phyloP scores from a whole-genome alignment of 1,284 basidiomycete species.

The Coniferiporia weirii region DNA sequence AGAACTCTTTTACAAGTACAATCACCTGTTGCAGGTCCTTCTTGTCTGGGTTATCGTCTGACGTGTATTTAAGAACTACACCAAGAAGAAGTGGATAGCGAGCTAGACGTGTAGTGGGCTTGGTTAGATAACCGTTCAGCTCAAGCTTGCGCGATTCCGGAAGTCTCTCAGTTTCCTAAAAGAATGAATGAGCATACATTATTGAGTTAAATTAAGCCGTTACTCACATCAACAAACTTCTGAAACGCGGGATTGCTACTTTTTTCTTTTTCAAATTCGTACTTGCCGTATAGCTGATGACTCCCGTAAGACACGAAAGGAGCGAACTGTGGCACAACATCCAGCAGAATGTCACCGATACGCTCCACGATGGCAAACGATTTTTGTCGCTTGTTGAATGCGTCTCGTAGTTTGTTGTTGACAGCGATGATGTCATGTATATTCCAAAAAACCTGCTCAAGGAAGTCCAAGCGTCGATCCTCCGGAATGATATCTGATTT shows the following conservation, averaged over 20 bases:
- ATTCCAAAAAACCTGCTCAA: slow-evolving; percentile 98
- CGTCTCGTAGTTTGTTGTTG: slow-evolving; percentile 85
- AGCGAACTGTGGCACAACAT: slow-evolving; percentile 82
- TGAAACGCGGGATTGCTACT: slow-evolving; percentile 90
- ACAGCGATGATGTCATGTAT: slow-evolving; percentile 91
- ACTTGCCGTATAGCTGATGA: slow-evolving; percentile 97
- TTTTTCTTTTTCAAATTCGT: slow-evolving; percentile 99
- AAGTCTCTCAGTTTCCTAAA: slow-evolving; percentile 80
- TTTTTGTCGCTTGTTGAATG: slow-evolving; percentile 95
- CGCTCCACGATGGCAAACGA: slow-evolving; percentile 88
- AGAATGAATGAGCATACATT: slow-evolving; percentile 16
- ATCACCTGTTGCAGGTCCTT: slow-evolving; percentile 75
- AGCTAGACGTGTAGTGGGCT: slow-evolving; percentile 95
- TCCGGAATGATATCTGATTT: slow-evolving; percentile 75
- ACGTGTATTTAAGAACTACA: slow-evolving; percentile 90
- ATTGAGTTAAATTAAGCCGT: background rate
- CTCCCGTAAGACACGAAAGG: slow-evolving; percentile 96
- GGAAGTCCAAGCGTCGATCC: slow-evolving; percentile 78
- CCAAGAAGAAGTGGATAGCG: slow-evolving; percentile 93
- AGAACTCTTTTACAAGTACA: slow-evolving; percentile 75
- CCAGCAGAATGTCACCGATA: slow-evolving; percentile 90
- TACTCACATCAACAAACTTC: slow-evolving; percentile 86
- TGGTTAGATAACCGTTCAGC: slow-evolving; percentile 96
- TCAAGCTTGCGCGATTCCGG: slow-evolving; percentile 97
- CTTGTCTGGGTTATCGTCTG: slow-evolving; percentile 90